These are phyloP conservation scores for Bremia lactucae DNA, from an alignment of 352 stramenopile genomes.

Conservation along the genomic window DNA sequence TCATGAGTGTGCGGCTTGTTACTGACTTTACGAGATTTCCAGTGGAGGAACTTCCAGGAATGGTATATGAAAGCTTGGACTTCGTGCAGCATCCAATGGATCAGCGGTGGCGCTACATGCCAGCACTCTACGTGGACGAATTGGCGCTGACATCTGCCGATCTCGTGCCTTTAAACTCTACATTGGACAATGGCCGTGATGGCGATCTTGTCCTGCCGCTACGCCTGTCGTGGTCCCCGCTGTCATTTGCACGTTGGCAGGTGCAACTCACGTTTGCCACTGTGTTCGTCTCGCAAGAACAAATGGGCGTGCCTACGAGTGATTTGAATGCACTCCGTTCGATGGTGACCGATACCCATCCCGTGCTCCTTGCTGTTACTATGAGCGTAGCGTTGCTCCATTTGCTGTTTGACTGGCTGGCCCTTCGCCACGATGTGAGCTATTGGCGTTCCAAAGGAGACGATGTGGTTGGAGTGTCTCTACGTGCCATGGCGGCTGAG, in stretches of 20 bases:
- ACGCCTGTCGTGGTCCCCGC: conserved; percentile 57
- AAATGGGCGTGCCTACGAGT: conserved; percentile 43
- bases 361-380: conserved; percentile 90
- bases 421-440: conserved; percentile 95
- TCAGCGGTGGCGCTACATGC: conserved; percentile 52
- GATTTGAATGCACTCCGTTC: conserved; percentile 87
- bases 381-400: conserved; percentile 93
- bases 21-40: conserved; percentile 66
- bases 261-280: conserved; percentile 63
- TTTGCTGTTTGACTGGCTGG: conserved; percentile 96
- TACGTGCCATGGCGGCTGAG: conserved; percentile 88
- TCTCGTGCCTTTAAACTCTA: conserved; percentile 49
- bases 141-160: conserved; percentile 60
- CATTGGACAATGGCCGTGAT: conserved; percentile 23
- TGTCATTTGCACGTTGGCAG: conserved; percentile 74
- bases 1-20: conserved; percentile 57
- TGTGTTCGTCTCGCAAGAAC: conserved; percentile 46
- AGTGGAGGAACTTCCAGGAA: conserved; percentile 46
- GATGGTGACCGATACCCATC: conserved; percentile 91
- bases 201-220: conserved; percentile 27
- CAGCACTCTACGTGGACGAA: conserved; percentile 70
- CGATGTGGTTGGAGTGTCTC: conserved; percentile 88
- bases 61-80: conserved; percentile 61
- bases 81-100: conserved; percentile 41
- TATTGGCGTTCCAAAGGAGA: conserved; percentile 93